phyloP scores from a whole-genome alignment of 108 stramenopile species.

The Asterionellopsis glacialis region DNA sequence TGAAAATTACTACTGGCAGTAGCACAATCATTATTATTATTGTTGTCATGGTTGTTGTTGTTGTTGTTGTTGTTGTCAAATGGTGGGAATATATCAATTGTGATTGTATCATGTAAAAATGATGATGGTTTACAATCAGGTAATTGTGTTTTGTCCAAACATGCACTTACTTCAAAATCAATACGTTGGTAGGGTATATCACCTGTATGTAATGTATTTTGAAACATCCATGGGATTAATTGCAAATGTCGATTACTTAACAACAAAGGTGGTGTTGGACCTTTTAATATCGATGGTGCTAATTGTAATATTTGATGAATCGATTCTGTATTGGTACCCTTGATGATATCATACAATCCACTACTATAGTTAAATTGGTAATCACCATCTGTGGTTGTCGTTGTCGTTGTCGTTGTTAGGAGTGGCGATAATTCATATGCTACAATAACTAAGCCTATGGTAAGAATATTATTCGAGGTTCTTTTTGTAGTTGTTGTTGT shows the following conservation, averaged over 20 bases:
- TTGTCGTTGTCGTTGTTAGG: not conserved
- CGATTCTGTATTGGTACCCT: too few relatives aligned
- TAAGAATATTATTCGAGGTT: too few relatives aligned
- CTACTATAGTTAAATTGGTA: too few relatives aligned
- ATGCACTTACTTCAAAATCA: conserved; percentile 28
- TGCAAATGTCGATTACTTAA: conserved; percentile 44
- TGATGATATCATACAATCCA: too few relatives aligned
- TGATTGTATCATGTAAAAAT: not conserved
- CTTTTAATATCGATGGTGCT: conserved; percentile 23
- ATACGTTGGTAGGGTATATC: conserved; percentile 40
- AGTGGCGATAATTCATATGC: too few relatives aligned
- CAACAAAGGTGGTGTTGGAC: conserved; percentile 30
- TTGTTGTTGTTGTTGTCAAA: too few relatives aligned
- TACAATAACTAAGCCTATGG: too few relatives aligned
- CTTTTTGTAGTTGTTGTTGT: not conserved
- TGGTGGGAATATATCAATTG: too few relatives aligned
- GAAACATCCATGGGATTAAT: conserved; percentile 46
- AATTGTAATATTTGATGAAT: conserved; percentile 18
- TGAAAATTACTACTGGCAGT: not conserved
- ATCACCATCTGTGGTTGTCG: too few relatives aligned
- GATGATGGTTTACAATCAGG: not conserved
- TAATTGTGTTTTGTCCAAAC: conserved; percentile 21
- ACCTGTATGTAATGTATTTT: conserved; percentile 43
- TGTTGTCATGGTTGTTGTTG: too few relatives aligned
- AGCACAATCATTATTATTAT: too few relatives aligned